Base-by-base conservation (phyloP, 805 yeast genomes). In the Ascoidea rubescens region DNA sequence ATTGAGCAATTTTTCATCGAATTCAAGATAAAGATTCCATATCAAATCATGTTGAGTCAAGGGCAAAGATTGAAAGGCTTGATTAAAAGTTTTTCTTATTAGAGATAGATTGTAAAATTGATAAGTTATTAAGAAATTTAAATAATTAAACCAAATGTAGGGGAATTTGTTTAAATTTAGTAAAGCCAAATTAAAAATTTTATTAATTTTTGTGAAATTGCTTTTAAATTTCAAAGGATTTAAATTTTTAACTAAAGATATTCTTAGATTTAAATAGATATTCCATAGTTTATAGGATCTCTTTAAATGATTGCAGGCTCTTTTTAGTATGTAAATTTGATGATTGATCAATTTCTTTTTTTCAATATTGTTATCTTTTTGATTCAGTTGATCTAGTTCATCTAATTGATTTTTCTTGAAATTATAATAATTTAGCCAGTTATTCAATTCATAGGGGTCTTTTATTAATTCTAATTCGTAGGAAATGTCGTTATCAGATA, bases 261-360 rank as follows among this genome's bases (percentile, higher is more conserved):
- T 55, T 31, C 82, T 62, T 31, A 74, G 56, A 28, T 71, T 71
- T 30, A 80, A 56, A 57, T 78, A 80, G 7, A 62, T 46, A 52
- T 65, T 64, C 88, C 88, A 83, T 30, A 84, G 59, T 56, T 76
- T 73, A 55, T 72, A 72, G 2, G 80, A 75, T 50, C 75, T 61
- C 5, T 68, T 70, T 12, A 78, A 59, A 8, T 62, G 59, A 6
- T 58, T 56, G 14, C 76, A 71, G 0, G 85, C 82, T 60, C 93
- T 62, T 53, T 71, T 74, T 51, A 75, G 60, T 1, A 84, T 68
- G 52, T 75, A 78, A 5, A 79, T 57, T 53, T 70, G 68, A 31
- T 67, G 63, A 17, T 21, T 21, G 28, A 57, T 61, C 64, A 59
- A 66, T 51, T 43, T 59, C 30, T 54, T 53, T 48, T 52, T 59